These are phyloP conservation scores for Dimocarpus longan DNA, from an alignment of 345 rosid species.

Conservation along the genomic window DNA sequence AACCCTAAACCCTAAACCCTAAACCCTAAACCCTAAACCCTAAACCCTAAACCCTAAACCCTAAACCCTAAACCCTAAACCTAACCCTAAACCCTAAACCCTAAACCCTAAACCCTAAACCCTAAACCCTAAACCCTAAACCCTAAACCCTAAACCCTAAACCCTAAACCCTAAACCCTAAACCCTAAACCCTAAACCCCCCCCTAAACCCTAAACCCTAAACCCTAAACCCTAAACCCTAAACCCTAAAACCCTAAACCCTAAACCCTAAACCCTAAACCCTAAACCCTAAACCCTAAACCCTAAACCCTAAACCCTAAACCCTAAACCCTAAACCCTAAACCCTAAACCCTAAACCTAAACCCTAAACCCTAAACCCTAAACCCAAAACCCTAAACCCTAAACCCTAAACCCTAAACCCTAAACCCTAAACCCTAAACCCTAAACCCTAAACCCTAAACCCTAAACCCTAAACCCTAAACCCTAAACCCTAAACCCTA, in stretches of 20 bases:
- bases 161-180: conserved; percentile 24
- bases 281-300: conserved; percentile 27
- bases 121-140: conserved; percentile 21
- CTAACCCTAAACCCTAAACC: conserved; percentile 25
- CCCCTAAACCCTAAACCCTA: conserved; percentile 31
- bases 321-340: conserved; percentile 19
- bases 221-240: conserved; percentile 27
- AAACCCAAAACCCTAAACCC: conserved; percentile 29
- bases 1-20: conserved; percentile 33
- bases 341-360: conserved; percentile 28
- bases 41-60: conserved; percentile 31
- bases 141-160: too few relatives aligned
- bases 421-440: conserved; percentile 29
- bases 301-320: conserved; percentile 27
- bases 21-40: conserved; percentile 34
- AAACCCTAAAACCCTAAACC: conserved; percentile 31
- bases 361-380: conserved; percentile 27
- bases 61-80: conserved; percentile 28
- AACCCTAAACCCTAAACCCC: conserved; percentile 20
- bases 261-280: conserved; percentile 30
- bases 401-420: conserved; percentile 30
- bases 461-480: conserved; percentile 33
- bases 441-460: conserved; percentile 31
- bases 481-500: conserved; percentile 30
- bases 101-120: conserved; percentile 23